Percentiles rank a stretch among this genome's conserved stretches.
These are phyloP conservation scores for Ogataea trehaloabstinens DNA, from an alignment of 805 yeast genomes.

Conservation along the genomic window DNA sequence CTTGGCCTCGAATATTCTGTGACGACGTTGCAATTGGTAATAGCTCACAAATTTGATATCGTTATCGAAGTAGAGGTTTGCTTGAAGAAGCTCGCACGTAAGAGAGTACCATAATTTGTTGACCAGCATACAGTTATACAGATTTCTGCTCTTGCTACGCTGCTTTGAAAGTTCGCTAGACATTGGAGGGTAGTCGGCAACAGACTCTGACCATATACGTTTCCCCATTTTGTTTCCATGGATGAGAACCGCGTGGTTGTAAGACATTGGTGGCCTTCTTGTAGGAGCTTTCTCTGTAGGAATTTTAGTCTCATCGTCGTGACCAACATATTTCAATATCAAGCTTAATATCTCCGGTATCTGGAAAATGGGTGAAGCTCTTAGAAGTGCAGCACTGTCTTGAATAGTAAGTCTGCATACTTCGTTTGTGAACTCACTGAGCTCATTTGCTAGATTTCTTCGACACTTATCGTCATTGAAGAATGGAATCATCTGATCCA, in stretches of 20 bases:
- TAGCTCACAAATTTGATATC: constrained; percentile 36
- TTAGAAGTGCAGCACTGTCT: neutral
- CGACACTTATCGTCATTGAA: neutral
- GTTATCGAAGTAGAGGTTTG: constrained; percentile 53
- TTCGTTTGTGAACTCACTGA: constrained; percentile 15
- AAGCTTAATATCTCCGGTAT: constrained; percentile 73
- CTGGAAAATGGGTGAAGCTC: constrained; percentile 46
- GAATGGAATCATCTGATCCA: constrained; percentile 2
- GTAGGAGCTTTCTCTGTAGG: constrained; percentile 62
- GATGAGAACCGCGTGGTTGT: constrained; percentile 64
- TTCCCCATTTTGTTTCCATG: constrained; percentile 39
- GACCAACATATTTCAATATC: constrained; percentile 62
- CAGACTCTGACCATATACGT: constrained; percentile 39
- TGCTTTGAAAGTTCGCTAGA: constrained; percentile 4
- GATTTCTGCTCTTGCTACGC: constrained; percentile 23
- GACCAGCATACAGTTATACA: constrained; percentile 66
- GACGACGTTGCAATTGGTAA: constrained; percentile 3
- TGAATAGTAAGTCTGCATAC: constrained; percentile 10
- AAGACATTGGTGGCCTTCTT: constrained; percentile 67
- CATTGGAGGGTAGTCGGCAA: constrained; percentile 10
- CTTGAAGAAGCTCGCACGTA: constrained; percentile 53
- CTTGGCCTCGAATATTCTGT: constrained; percentile 4
- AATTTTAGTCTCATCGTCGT: constrained; percentile 40
- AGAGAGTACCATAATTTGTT: constrained; percentile 62
- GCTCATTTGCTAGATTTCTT: constrained; percentile 14